phyloP scores from a whole-genome alignment of 768 basidiomycete genomes.

The Rhodosporidiobolus odoratus region DNA sequence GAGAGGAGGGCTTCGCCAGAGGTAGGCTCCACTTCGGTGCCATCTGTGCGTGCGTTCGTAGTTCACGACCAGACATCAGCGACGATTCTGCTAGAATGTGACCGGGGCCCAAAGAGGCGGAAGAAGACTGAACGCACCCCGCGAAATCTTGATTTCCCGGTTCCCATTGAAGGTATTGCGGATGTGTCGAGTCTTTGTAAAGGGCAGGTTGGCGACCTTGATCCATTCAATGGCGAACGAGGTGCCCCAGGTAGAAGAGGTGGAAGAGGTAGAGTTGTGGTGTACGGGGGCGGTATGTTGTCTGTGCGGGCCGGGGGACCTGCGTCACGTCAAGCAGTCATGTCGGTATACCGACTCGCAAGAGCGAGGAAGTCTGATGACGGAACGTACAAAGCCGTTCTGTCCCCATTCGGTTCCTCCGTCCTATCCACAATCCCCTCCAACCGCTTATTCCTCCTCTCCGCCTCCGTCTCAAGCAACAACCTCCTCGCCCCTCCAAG shows the following conservation, averaged over 20 bases:
- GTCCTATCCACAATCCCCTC: slow-evolving; percentile 31
- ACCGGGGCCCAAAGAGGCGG: slow-evolving; percentile 63
- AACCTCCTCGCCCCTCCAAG: slow-evolving; percentile 34
- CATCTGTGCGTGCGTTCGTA: slow-evolving; percentile 58
- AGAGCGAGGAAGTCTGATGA: not conserved
- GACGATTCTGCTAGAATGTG: no score
- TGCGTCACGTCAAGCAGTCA: not conserved
- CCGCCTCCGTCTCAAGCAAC: slow-evolving; percentile 6
- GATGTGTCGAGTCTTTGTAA: slow-evolving; percentile 68
- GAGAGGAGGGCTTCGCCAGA: slow-evolving; percentile 61
- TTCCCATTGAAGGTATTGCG: slow-evolving; percentile 92
- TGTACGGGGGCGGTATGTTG: not conserved
- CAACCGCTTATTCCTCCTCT: slow-evolving; percentile 21
- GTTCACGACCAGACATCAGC: not conserved
- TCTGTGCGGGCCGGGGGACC: not conserved
- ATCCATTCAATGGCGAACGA: slow-evolving; percentile 82
- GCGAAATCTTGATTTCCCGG: slow-evolving; percentile 48
- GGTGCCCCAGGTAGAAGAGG: slow-evolving; percentile 58
- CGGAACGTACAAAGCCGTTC: not conserved
- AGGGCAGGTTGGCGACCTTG: slow-evolving; percentile 58
- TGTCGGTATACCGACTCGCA: not conserved
- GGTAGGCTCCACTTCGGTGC: slow-evolving; percentile 81
- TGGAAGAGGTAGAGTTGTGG: not conserved
- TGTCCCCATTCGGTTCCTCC: not conserved
- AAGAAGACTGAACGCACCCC: slow-evolving; percentile 6